Base-by-base conservation (phyloP, 148 eudicot species). In the Rhododendron griersonianum region DNA sequence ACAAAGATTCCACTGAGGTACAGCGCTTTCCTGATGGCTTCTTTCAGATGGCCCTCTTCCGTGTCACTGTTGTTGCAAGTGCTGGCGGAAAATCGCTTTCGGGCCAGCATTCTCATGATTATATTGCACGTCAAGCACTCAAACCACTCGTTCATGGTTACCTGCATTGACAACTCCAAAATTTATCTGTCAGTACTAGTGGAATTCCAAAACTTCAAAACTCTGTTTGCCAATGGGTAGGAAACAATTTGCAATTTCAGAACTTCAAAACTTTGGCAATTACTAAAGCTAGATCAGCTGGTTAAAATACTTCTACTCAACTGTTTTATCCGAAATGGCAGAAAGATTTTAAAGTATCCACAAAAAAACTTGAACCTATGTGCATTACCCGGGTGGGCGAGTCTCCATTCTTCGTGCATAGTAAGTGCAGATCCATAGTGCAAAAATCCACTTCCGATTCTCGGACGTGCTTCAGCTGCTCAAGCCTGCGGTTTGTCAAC, bases 61-160 rank as follows among this genome's bases (percentile, higher is more conserved):
- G 61, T 55, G 53, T 47, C 25, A 16, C 25, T 87, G 21, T 86
- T 50, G 30, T 69, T 61, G 74, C 73, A 37, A 57, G n/a, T 63
- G 41, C 55, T 65, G 28, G 65, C 63, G 2, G 90, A 84, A 84
- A 86, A 89, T 65, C 90, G 84, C 80, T 93, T 92, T 8, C 93
- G 89, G 1, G 81, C 92, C 33, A 93, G 79, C 90, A 80, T 86
- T 41, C 89, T 65, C 1, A 91, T 25, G n/a, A 55, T 85, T 2
- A 90, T 78, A 28, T 91, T 92, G 53, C 88, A 84, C 11, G 91
- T 88, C 13, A 86, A 35, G 81, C 83, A 85, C 87, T 91, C 91
- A 69, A 94, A 86, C 91, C 91, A 89, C 35, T 86, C 84, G 74
- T 84, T 88, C 21, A 90, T 63, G 15, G 74, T 77, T n/a, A 91